Evolutionary conservation across 495 filamentous ascomycete genomes (phyloP), one percentile per base, ranked within the genome.

Genomic region (Penicillium longicatenatum): DNA sequence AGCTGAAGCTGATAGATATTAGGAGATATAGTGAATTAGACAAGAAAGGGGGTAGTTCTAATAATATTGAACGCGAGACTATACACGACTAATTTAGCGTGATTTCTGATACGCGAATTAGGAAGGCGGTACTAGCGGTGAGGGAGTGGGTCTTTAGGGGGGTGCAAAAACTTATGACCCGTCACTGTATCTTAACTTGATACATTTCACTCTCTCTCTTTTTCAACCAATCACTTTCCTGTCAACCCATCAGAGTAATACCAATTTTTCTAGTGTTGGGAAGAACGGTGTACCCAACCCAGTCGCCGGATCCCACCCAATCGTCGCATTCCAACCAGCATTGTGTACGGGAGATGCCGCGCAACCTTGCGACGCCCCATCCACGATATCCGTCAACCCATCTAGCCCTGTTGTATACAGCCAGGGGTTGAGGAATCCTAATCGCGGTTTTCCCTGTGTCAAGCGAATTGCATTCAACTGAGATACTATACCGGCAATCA

Each of bases 341-440:
- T 80, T 76, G 0, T 75, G 76, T 11, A 85, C 70, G 9, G 43
- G 33, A 1, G 53, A 55, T 48, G 81, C 77, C 20, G 63, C 70
- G 60, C 86, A 88, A 16, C 85, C 85, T 1, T 54, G 64, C 10
- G 80, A 86, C 8, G 77, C 74, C 12, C 83, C 86, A 10, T 69
- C 58, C 6, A 80, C 75, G 29, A 88, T 83, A 69, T 89, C 85
- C 0, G 75, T 86, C 26, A 87, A 75, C 0, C 77, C 83, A 21
- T 64, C 55, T 22, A 71, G 63, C 1, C 70, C 74, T 4, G 63
- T 64, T 10, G 72, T 74, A 68, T 87, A 89, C 16, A 89, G 67
- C 81, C 82, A 85, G 1, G 86, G 85, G 59, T 88, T 89, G 41
- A 89, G 63, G 65, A 88, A 88, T 1, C 86, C 85, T 30, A 88